Evolutionary conservation across 2,329 filamentous ascomycete genomes (phyloP), one percentile per base, ranked within the genome.

Genomic region (Trichoderma atrobrunneum): DNA sequence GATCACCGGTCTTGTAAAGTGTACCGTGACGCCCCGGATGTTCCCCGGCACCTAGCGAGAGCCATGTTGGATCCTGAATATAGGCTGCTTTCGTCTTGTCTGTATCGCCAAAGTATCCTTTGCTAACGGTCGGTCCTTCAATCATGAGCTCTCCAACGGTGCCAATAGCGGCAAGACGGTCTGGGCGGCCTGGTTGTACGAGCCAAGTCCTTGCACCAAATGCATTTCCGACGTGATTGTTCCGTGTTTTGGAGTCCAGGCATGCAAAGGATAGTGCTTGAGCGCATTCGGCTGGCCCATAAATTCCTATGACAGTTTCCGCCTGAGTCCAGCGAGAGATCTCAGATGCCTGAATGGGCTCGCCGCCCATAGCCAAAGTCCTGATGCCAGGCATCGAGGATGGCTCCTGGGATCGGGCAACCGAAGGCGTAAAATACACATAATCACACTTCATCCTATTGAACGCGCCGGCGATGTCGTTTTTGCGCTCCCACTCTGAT

Each of bases 141-240:
- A 80, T 48, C 0, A 79, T 66, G 1, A 80, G 71, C 34, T 81
- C 79, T 3, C 79, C 79, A 7, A 77, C 60, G 0, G 60, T 54
- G 0, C 78, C 76, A 28, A 77, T 68, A 0, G 79, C 74, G 0
- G 74, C 74, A 0, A 81, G 74, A 5, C 65, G 51, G 32, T 70
- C 67, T 10, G 57, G 67, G 24, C 59, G 67, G 26, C 67, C 67
- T 48, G 67, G 67, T 32, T 70, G 34, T 43, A 70, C 67, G 11
- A 70, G 67, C 67, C 67, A 70, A 10, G 67, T 70, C 16, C 36
- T 62, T 21, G 67, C 67, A 28, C 67, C 67, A 48, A 70, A 70
- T n/a, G 67, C 21, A 48, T 54, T 32, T 21, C 67, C 67, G 67
- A 70, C 36, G 48, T 70, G 34, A 56, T 63, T 70, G 11, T 63